These are phyloP conservation scores for Solanum virginianum DNA, from an alignment of 257 asterid species.

Conservation along the genomic window DNA sequence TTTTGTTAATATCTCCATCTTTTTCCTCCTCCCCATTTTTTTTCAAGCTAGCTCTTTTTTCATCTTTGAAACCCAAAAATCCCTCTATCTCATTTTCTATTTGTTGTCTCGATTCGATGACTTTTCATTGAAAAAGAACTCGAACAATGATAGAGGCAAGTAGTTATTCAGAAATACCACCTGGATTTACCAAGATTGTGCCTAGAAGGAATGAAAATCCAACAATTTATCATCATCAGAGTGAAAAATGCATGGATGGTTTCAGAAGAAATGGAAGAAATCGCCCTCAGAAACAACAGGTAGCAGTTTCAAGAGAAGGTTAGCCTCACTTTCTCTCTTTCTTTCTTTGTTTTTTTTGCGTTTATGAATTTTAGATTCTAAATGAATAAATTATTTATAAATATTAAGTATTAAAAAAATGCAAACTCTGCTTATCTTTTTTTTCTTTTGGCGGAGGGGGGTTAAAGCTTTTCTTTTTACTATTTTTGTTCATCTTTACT, in stretches of 20 bases:
- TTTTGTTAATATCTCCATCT: no score
- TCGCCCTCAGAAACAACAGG: not conserved
- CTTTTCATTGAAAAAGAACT: not conserved
- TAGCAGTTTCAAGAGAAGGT: not conserved
- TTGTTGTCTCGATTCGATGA: not conserved
- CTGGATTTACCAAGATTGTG: not conserved
- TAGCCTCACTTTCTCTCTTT: not conserved
- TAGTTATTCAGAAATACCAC: not conserved
- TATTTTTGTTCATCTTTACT: no score
- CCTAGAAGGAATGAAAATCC: not conserved
- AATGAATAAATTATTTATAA: no score
- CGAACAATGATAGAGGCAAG: not conserved
- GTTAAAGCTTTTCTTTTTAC: no score
- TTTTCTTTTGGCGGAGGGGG: no score
- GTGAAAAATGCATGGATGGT: not conserved
- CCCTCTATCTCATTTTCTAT: rapidly evolving
- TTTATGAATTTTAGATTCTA: not conserved
- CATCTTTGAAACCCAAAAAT: not conserved
- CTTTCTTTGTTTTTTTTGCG: no score
- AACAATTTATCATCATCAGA: not conserved
- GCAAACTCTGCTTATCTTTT: not conserved
- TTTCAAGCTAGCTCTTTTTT: not conserved
- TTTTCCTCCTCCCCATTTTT: not conserved
- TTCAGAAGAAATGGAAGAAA: not conserved
- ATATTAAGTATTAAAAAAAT: no score